Conservation (phyloP, 805 yeast species). For the Saccharomyces mikatae region DNA sequence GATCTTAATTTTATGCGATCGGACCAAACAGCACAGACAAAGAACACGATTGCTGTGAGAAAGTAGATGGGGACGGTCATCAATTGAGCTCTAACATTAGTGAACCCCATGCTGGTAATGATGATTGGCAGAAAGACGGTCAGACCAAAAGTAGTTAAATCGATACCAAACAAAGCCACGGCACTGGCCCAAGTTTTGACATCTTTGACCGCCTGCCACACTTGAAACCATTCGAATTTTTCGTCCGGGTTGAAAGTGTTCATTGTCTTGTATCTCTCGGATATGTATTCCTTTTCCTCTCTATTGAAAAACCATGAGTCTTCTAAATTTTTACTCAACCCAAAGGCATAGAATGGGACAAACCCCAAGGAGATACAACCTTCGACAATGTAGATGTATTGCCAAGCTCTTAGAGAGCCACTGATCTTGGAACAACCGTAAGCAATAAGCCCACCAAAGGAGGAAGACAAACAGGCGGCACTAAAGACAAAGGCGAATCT, state of each 20-base stretch:
- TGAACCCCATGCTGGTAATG: slow-evolving; percentile 34
- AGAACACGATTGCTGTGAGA: slow-evolving; percentile 59
- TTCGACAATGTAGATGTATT: slow-evolving; percentile 45
- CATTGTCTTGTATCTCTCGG: slow-evolving; percentile 31
- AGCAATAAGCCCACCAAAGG: slow-evolving; percentile 49
- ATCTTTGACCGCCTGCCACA: slow-evolving; percentile 26
- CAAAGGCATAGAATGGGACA: slow-evolving; percentile 31
- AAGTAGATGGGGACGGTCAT: slow-evolving; percentile 85
- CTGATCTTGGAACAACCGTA: slow-evolving; percentile 38
- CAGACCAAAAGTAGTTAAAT: slow-evolving; percentile 34
- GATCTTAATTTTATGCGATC: slow-evolving; percentile 46
- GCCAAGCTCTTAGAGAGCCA: slow-evolving; percentile 41
- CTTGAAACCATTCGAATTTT: slow-evolving; percentile 32
- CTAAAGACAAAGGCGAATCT: slow-evolving; percentile 43
- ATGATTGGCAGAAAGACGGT: slow-evolving; percentile 38
- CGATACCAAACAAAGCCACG: slow-evolving; percentile 33
- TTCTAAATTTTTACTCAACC: slow-evolving; percentile 36
- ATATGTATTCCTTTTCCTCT: slow-evolving; percentile 34
- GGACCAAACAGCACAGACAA: slow-evolving; percentile 53
- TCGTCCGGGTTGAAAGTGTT: slow-evolving; percentile 32
- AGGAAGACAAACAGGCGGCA: slow-evolving; percentile 46
- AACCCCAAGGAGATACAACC: slow-evolving; percentile 37
- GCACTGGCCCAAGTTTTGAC: slow-evolving; percentile 28
- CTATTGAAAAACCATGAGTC: slow-evolving; percentile 35
- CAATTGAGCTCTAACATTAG: slow-evolving; percentile 67